Percentiles rank a stretch among this genome's conserved stretches.
phyloP scores from a whole-genome alignment of 352 stramenopile species.

The Globisporangium ultimum region DNA sequence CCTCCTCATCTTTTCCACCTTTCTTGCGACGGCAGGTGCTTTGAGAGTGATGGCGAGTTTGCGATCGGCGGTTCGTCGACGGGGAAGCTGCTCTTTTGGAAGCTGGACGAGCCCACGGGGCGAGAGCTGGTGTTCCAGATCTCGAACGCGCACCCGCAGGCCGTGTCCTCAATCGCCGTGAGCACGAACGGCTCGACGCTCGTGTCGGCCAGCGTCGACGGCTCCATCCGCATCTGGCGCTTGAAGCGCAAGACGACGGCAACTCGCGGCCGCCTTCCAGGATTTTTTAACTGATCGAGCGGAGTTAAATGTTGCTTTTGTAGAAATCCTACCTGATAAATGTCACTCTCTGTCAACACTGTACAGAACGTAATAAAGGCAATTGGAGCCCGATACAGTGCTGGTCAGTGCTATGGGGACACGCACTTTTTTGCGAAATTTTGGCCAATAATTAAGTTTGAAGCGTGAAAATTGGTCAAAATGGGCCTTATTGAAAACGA shows the following conservation, averaged over 20 bases:
- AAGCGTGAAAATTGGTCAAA: too few species aligned
- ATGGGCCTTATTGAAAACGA: too few species aligned
- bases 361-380: too few species aligned
- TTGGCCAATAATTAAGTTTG: too few species aligned
- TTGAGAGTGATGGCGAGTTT: conserved; percentile 78
- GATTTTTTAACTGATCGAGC: conserved; percentile 47
- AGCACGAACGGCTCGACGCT: conserved; percentile 55
- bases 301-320: too few species aligned
- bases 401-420: too few species aligned
- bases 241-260: conserved; percentile 50
- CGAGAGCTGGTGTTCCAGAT: conserved; percentile 74
- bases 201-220: conserved; percentile 55
- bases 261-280: conserved; percentile 41
- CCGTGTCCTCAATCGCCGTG: conserved; percentile 61
- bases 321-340: too few species aligned
- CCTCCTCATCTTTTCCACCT: too few species aligned
- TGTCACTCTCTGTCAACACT: too few species aligned
- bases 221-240: conserved; percentile 76
- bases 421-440: too few species aligned
- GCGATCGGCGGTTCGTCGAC: conserved; percentile 70
- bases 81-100: conserved; percentile 80
- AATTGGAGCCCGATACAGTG: too few species aligned
- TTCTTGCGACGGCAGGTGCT: conserved; percentile 36
- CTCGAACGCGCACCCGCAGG: conserved; percentile 56
- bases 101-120: conserved; percentile 64